A percentile compares a stretch with the other conserved stretches of the same genome.
phyloP scores from a whole-genome alignment of 2,329 filamentous ascomycete genomes.

The Verticillium albo-atrum region DNA sequence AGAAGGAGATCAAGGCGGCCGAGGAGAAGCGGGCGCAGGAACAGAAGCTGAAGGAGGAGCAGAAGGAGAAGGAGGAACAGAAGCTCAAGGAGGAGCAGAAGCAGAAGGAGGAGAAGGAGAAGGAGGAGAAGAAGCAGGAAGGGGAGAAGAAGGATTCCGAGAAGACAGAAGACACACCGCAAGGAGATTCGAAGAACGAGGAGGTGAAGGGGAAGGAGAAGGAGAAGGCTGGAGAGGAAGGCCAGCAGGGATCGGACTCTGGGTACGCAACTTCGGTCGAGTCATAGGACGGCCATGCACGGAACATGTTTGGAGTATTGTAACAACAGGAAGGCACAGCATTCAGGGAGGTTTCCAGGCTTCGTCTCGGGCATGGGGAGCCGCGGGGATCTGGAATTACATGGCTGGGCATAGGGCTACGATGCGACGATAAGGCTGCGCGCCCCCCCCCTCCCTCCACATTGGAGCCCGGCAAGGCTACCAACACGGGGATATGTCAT shows the following conservation, averaged over 20 bases:
- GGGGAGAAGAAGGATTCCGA: constrained; percentile 14
- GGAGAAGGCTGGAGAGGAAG: constrained; percentile 24
- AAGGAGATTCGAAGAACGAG: no score
- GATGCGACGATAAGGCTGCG: neutral
- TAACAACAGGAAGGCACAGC: neutral
- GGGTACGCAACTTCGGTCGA: constrained; percentile 12
- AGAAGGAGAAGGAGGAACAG: constrained; percentile 23
- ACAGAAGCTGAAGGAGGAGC: constrained; percentile 28
- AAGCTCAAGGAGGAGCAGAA: constrained; percentile 22
- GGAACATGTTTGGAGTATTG: neutral
- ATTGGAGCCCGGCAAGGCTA: neutral
- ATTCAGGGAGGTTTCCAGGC: no score
- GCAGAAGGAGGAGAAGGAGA: constrained; percentile 17
- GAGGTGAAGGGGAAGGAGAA: constrained; percentile 17
- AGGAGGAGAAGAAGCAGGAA: constrained; percentile 11
- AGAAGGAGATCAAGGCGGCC: constrained; percentile 36
- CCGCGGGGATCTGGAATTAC: neutral
- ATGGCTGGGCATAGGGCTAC: neutral
- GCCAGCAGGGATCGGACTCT: constrained; percentile 5
- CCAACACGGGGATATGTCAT: neutral
- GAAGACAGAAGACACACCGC: constrained; percentile 14
- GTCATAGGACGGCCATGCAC: neutral
- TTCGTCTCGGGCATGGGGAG: no score
- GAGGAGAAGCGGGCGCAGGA: constrained; percentile 34
- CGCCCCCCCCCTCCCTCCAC: no score